phyloP scores from a whole-genome alignment of 768 basidiomycete genomes.

The Rhizopogon salebrosus region DNA sequence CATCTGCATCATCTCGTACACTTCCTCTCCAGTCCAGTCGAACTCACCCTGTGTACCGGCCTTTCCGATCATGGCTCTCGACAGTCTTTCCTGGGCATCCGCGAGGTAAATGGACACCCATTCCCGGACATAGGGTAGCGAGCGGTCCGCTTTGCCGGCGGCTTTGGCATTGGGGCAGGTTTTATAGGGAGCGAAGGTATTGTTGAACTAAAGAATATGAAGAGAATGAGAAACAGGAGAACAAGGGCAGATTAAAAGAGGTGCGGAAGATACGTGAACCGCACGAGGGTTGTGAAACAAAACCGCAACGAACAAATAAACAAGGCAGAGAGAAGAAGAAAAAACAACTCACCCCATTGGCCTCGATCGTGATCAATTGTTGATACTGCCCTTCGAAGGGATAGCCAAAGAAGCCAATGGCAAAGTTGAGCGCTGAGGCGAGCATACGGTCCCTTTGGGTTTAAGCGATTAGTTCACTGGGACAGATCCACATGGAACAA shows the following conservation, averaged over 20 bases:
- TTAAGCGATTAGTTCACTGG: background rate
- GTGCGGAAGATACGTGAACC: background rate
- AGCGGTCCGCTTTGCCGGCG: conserved; percentile 49
- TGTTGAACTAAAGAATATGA: conserved; percentile 54
- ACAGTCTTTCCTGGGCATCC: conserved; percentile 55
- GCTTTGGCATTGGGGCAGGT: conserved; percentile 67
- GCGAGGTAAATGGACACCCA: conserved; percentile 75
- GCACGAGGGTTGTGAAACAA: background rate
- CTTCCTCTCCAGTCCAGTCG: conserved; percentile 58
- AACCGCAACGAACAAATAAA: conserved; percentile 7
- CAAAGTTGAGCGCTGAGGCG: conserved; percentile 60
- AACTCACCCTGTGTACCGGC: conserved; percentile 37
- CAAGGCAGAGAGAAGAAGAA: conserved; percentile 7
- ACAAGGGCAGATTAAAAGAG: background rate
- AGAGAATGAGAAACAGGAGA: background rate
- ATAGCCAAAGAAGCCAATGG: conserved; percentile 72
- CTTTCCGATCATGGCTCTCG: background rate
- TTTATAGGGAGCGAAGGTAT: conserved; percentile 81
- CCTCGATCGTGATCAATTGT: conserved; percentile 73
- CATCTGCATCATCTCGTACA: conserved; percentile 74
- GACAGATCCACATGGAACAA: background rate
- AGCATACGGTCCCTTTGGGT: conserved; percentile 63
- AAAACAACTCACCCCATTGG: conserved; percentile 38
- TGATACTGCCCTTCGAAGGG: conserved; percentile 71
- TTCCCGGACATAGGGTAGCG: conserved; percentile 45